Conservation (phyloP, 768 basidiomycete species). For the Cystobasidium onofrii region DNA sequence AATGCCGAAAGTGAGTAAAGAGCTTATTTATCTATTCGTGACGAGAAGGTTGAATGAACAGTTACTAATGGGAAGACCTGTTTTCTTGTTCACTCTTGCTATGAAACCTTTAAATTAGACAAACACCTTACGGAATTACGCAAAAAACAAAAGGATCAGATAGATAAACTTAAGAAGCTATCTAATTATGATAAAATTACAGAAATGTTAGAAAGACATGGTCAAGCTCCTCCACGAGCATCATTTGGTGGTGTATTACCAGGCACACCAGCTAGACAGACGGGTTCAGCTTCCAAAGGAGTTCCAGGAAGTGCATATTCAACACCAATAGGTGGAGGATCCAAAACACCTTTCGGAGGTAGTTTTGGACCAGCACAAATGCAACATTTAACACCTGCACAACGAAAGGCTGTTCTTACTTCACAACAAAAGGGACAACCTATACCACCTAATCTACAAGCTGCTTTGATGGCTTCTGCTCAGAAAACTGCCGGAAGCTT, state of each 20-base stretch:
- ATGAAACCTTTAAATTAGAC: constrained; percentile 53
- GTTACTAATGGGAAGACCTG: no score
- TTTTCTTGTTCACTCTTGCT: background rate
- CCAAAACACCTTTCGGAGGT: background rate
- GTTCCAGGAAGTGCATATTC: background rate
- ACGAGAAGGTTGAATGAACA: no score
- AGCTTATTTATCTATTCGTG: no score
- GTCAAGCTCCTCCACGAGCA: constrained; percentile 52
- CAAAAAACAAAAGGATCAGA: constrained; percentile 69
- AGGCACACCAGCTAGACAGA: constrained; percentile 40
- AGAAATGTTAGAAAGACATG: constrained; percentile 81
- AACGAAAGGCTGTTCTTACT: background rate
- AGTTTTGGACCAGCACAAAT: background rate
- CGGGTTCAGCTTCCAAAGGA: constrained; percentile 30
- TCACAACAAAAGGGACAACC: constrained; percentile 14
- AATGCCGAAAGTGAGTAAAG: constrained; percentile 39
- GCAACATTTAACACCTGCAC: constrained; percentile 16
- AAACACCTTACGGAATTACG: constrained; percentile 56
- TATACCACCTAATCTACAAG: background rate
- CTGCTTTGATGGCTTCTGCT: background rate
- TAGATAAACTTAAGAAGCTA: constrained; percentile 95
- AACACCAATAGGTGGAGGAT: background rate
- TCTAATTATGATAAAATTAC: constrained; percentile 92
- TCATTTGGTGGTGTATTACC: constrained; percentile 41
- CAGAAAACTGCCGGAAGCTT: background rate